Conservation (phyloP, 306 rosid species). For the Trifolium pratense region DNA sequence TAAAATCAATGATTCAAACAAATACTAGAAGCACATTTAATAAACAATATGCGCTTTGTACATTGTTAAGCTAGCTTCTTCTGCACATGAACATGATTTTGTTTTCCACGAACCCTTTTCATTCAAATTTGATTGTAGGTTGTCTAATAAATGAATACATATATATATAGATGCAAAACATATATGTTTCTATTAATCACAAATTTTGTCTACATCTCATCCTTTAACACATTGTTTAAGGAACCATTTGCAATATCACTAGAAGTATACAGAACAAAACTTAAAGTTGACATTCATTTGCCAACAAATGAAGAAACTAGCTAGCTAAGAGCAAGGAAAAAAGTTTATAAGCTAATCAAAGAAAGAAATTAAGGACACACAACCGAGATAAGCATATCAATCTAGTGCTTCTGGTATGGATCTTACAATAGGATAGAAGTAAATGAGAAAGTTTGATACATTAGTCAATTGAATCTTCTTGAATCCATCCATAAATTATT, state of each 20-base stretch:
- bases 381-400: slow-evolving; percentile 16
- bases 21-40: slow-evolving; percentile 6
- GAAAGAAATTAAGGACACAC: neutral
- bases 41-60: neutral
- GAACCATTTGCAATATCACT: too few relatives aligned
- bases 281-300: too few relatives aligned
- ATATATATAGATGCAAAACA: too few relatives aligned
- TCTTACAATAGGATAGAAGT: slow-evolving; percentile 12
- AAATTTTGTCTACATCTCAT: too few relatives aligned
- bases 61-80: too few relatives aligned
- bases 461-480: slow-evolving; percentile 25
- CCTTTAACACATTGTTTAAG: too few relatives aligned
- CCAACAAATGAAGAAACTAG: neutral
- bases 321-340: slow-evolving; percentile 1
- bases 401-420: slow-evolving; percentile 5
- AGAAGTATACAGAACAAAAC: too few relatives aligned
- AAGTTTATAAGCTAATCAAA: neutral
- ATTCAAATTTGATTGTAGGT: too few relatives aligned
- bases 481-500: slow-evolving; percentile 19
- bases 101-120: too few relatives aligned
- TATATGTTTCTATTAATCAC: too few relatives aligned
- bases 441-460: slow-evolving; percentile 7
- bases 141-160: neutral
- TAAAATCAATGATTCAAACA: slow-evolving; percentile 3
- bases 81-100: too few relatives aligned